Percentiles rank a stretch among this genome's conserved stretches.
Evolutionary conservation across 306 rosid genomes (phyloP).

Genomic region (Sesbania bispinosa): DNA sequence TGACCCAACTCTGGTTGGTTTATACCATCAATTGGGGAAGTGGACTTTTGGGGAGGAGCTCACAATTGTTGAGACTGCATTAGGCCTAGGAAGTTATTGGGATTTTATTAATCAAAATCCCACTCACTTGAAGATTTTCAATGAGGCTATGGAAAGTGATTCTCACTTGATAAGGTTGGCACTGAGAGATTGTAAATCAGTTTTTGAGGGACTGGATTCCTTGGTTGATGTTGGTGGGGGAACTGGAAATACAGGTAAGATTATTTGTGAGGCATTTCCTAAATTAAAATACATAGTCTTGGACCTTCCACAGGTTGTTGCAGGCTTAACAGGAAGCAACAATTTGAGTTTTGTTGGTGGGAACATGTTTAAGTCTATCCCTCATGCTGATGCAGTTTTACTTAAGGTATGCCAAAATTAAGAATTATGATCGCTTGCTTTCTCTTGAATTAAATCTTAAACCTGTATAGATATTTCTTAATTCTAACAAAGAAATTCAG

Average conservation of each 20-base stretch:
- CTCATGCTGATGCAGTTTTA: constrained; percentile 8
- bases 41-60: not conserved
- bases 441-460: too few relatives aligned
- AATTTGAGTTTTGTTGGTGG: constrained; percentile 9
- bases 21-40: not conserved
- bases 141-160: constrained; percentile 20
- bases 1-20: not conserved
- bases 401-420: not conserved
- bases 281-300: not conserved
- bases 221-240: constrained; percentile 18
- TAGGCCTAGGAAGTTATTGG: not conserved
- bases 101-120: not conserved
- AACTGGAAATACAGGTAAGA: constrained; percentile 7
- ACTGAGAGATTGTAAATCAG: not conserved
- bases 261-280: not conserved
- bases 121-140: not conserved
- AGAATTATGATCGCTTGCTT: too few relatives aligned
- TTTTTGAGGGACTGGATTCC: not conserved
- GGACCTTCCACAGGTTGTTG: constrained; percentile 9
- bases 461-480: not conserved
- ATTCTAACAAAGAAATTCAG: too few relatives aligned
- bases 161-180: not conserved
- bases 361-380: not conserved
- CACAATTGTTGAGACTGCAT: not conserved
- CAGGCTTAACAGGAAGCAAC: not conserved